phyloP scores from a whole-genome alignment of 2,329 filamentous ascomycete species.

The Xylaria sp. region DNA sequence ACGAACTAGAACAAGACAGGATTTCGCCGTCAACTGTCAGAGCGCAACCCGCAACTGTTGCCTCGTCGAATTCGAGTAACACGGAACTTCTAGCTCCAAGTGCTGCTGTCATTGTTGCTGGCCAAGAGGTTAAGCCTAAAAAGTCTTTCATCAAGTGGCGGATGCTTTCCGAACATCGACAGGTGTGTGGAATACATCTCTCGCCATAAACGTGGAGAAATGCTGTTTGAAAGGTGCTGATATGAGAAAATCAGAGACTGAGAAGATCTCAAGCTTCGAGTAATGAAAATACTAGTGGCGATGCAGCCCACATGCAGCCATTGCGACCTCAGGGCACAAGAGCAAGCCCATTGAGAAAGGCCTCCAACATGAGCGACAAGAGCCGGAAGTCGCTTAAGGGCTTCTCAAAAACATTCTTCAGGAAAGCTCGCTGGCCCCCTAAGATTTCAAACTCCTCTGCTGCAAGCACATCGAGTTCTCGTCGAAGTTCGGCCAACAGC shows the following conservation, averaged over 20 bases:
- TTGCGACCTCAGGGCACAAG: background rate
- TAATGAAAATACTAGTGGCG: background rate
- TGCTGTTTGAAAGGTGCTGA: conserved; percentile 1
- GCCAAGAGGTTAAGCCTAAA: conserved; percentile 15
- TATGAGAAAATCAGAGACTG: conserved; percentile 9
- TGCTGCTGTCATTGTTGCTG: background rate
- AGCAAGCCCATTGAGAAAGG: conserved; percentile 14
- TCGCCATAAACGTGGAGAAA: background rate
- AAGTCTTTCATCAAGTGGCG: conserved; percentile 30
- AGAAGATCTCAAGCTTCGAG: conserved; percentile 13
- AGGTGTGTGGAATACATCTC: conserved; percentile 21
- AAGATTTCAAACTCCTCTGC: conserved; percentile 54
- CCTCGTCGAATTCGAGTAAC: background rate
- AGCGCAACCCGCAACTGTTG: background rate
- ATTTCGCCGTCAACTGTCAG: background rate
- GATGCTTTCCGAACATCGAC: conserved; percentile 28
- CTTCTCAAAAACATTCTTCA: conserved; percentile 54
- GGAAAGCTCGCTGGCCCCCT: conserved; percentile 55
- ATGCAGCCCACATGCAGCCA: background rate
- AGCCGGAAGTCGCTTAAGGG: conserved; percentile 42
- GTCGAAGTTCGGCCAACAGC: conserved; percentile 55
- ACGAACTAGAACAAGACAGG: conserved; percentile 10
- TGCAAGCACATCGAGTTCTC: conserved; percentile 56
- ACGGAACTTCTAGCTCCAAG: background rate
- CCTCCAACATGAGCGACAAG: conserved; percentile 51